Conservation (phyloP, 768 basidiomycete species). For the Mycena sanguinolenta region DNA sequence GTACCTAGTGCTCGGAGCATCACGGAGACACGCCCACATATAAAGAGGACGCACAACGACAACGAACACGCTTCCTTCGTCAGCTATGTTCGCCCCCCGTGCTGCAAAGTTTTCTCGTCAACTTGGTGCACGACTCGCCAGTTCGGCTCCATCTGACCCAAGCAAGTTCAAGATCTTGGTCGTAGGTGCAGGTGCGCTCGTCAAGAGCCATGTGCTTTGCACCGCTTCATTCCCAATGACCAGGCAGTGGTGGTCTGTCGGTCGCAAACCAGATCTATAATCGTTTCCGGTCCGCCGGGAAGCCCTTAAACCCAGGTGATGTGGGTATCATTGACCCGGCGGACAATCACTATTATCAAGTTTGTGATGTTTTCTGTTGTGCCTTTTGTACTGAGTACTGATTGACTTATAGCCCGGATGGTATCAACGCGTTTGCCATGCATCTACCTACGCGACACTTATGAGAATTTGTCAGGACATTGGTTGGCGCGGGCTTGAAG, state of each 20-base stretch:
- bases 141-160: constrained; percentile 45
- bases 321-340: constrained; percentile 89
- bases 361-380: constrained; percentile 28
- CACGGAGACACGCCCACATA: no score
- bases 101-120: constrained; percentile 22
- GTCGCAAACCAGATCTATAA: constrained; percentile 92
- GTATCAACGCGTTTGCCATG: constrained; percentile 53
- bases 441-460: background rate
- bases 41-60: no score
- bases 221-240: background rate
- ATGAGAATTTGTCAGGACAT: constrained; percentile 70
- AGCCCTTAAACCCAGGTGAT: constrained; percentile 77
- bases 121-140: constrained; percentile 30
- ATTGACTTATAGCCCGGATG: constrained; percentile 81
- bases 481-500: constrained; percentile 90
- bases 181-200: constrained; percentile 83
- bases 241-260: constrained; percentile 86
- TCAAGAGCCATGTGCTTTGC: background rate
- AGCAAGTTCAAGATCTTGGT: constrained; percentile 87
- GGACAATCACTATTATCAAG: constrained; percentile 87
- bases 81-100: constrained; percentile 32
- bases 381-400: constrained; percentile 9
- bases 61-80: no score
- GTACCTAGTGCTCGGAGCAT: no score
- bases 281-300: constrained; percentile 79